Conservation (phyloP, 164 flowering plant genomes). For the Umbilicus rupestris region DNA sequence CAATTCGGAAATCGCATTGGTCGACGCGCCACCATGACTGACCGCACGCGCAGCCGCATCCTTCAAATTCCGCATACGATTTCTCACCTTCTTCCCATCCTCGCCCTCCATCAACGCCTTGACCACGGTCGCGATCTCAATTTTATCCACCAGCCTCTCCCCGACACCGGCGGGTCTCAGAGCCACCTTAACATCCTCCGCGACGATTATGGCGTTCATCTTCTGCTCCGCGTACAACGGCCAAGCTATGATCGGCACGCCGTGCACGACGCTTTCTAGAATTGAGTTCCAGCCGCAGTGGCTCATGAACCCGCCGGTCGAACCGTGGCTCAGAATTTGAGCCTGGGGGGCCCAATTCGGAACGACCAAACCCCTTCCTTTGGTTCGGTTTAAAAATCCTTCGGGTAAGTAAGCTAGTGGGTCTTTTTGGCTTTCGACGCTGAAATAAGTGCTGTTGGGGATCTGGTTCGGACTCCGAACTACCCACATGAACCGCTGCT, state of each 20-base stretch:
- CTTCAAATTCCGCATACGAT: neutral
- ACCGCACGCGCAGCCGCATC: neutral
- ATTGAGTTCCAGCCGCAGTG: slow-evolving; percentile 5
- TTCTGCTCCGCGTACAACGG: neutral
- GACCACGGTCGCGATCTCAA: neutral
- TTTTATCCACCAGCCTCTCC: neutral
- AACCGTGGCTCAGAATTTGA: slow-evolving; percentile 6
- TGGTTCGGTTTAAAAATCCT: slow-evolving; percentile 16
- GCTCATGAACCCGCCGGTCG: slow-evolving; percentile 3
- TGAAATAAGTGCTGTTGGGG: neutral
- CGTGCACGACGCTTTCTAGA: neutral
- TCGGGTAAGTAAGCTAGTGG: slow-evolving; percentile 13
- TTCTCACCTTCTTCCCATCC: slow-evolving; percentile 4
- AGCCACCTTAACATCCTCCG: slow-evolving; percentile 5
- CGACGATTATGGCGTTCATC: neutral
- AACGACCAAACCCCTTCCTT: slow-evolving; percentile 12
- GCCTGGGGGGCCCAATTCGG: slow-evolving; percentile 10
- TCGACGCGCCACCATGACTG: slow-evolving; percentile 3
- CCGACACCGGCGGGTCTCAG: neutral
- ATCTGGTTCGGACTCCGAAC: slow-evolving; percentile 11
- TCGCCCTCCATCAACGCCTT: neutral
- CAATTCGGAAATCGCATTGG: too few relatives aligned
- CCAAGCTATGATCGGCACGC: slow-evolving; percentile 3
- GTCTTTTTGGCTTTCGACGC: neutral
- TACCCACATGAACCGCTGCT: slow-evolving; percentile 17